A percentile compares a stretch with the other conserved stretches of the same genome.
Conservation (phyloP, 179 eudicot species). For the Patellifolia procumbens region DNA sequence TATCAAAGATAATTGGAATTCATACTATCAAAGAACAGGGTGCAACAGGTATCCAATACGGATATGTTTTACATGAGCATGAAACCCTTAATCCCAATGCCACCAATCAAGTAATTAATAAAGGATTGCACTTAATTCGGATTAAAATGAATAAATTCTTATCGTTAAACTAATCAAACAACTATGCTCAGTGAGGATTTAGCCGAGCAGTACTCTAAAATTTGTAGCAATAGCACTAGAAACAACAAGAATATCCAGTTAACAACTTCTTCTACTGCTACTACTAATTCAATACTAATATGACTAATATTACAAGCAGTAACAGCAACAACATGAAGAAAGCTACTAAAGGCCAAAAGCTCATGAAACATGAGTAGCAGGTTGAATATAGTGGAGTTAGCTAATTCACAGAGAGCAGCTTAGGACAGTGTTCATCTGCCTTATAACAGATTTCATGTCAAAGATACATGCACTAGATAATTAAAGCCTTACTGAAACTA, state of each 20-base stretch:
- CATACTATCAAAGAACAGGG: slow-evolving; percentile 1
- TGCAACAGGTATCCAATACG: not conserved
- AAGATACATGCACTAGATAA: not conserved
- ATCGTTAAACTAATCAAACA: not conserved
- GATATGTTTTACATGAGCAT: not conserved
- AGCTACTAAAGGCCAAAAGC: not conserved
- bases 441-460: not conserved
- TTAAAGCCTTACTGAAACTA: too few species aligned
- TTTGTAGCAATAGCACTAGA: not conserved
- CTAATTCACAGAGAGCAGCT: not conserved
- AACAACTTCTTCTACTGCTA: not conserved
- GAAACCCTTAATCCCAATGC: not conserved
- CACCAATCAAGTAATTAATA: not conserved
- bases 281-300: not conserved
- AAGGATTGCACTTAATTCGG: not conserved
- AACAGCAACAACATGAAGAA: not conserved
- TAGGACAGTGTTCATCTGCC: not conserved
- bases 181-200: too few species aligned
- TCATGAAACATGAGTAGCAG: not conserved
- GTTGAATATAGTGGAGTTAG: too few species aligned
- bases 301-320: not conserved
- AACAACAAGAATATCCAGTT: too few species aligned
- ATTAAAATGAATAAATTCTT: not conserved
- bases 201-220: too few species aligned
- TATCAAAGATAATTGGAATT: slow-evolving; percentile 5